These are phyloP conservation scores for Acorus calamus DNA, from an alignment of 106 monocot species.

Conservation along the genomic window DNA sequence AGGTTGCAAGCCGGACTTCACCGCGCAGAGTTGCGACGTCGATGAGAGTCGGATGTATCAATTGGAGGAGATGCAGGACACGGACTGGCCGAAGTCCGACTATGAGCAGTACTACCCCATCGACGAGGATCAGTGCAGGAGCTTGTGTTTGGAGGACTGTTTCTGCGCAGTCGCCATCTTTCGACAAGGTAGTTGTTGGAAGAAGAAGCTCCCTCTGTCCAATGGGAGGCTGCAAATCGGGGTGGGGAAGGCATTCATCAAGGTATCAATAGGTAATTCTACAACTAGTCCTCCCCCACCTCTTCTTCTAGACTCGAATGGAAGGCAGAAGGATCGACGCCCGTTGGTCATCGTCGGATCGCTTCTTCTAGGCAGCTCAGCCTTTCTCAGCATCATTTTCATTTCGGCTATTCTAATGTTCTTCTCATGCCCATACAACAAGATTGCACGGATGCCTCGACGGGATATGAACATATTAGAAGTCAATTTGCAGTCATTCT, in stretches of 20 bases:
- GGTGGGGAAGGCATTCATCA: conserved; percentile 1
- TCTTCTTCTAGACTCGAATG: too few species aligned
- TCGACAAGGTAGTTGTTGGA: neutral
- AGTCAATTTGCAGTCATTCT: too few species aligned
- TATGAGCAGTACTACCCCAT: conserved; percentile 9
- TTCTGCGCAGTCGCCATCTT: conserved; percentile 22
- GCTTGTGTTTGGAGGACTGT: conserved; percentile 22
- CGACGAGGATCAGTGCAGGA: conserved; percentile 8
- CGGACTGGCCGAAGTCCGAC: conserved; percentile 5
- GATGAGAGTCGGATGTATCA: neutral
- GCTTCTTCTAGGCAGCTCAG: too few species aligned
- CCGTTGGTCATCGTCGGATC: too few species aligned
- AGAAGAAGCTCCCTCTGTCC: conserved; percentile 13
- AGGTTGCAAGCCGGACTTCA: conserved; percentile 21
- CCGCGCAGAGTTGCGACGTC: neutral
- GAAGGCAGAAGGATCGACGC: too few species aligned
- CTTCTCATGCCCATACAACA: too few species aligned
- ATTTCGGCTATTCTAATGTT: too few species aligned
- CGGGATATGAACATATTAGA: too few species aligned
- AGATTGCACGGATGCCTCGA: too few species aligned
- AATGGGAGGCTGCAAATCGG: neutral
- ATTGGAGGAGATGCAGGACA: neutral
- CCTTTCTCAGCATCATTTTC: too few species aligned
- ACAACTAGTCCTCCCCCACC: too few species aligned
- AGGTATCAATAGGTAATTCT: neutral